Conservation (phyloP, 176 grass and related monocot species). For the Carex littledalei region DNA sequence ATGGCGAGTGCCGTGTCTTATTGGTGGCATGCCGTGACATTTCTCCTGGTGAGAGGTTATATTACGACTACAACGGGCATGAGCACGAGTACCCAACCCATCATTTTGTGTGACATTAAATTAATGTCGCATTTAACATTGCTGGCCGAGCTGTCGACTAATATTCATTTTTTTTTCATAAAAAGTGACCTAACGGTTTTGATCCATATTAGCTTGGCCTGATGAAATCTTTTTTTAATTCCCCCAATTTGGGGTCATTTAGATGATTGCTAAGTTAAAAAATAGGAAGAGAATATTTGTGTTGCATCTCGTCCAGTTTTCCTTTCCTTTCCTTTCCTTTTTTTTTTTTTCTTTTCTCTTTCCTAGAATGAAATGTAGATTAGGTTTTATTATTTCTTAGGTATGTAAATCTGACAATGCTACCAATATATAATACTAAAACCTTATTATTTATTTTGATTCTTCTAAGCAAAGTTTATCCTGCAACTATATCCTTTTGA, state of each 20-base stretch:
- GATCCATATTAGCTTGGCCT: background rate
- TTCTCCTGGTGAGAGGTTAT: constrained; percentile 68
- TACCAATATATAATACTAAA: background rate
- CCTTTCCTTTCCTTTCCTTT: background rate
- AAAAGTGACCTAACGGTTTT: background rate
- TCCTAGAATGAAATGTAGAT: background rate
- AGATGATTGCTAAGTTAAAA: background rate
- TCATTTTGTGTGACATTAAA: constrained; percentile 53
- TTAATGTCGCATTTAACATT: constrained; percentile 9
- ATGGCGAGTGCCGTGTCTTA: constrained; percentile 76
- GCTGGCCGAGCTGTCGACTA: background rate
- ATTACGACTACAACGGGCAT: constrained; percentile 94
- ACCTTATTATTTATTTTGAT: constrained; percentile 11
- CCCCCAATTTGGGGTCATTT: constrained; percentile 25
- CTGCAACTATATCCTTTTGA: background rate
- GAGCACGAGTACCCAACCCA: constrained; percentile 84
- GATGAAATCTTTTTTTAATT: constrained; percentile 9
- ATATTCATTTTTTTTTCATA: constrained; percentile 1
- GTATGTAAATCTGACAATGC: constrained; percentile 5
- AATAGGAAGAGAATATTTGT: background rate
- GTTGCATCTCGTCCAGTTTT: background rate
- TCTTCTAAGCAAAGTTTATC: background rate
- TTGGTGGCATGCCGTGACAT: constrained; percentile 88
- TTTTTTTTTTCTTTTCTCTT: background rate
- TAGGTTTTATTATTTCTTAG: background rate